Conservation (phyloP, 345 rosid species). For the Citrus medica region DNA sequence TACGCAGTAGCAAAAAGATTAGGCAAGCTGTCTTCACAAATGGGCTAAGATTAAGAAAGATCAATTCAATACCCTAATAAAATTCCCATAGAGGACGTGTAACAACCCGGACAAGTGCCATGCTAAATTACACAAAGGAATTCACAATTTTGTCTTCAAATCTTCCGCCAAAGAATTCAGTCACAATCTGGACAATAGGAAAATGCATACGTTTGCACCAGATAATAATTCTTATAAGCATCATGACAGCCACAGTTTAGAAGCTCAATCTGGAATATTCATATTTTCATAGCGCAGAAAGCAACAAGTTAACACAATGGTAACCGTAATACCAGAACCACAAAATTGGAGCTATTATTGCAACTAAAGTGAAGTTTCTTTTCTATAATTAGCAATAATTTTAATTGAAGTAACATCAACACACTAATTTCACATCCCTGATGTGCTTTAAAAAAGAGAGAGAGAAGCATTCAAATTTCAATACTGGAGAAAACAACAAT, state of each 20-base stretch:
- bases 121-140: neutral
- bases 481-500: neutral
- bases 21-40: neutral
- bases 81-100: neutral
- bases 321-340: neutral
- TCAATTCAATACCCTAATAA: neutral
- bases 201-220: neutral
- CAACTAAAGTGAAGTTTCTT: neutral
- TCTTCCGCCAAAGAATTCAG: no score
- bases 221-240: neutral
- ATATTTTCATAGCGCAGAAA: neutral
- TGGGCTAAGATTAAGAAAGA: neutral
- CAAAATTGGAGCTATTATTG: neutral
- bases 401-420: neutral
- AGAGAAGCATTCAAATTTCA: no score
- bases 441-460: neutral
- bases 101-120: neutral
- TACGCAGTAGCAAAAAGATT: neutral
- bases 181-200: no score
- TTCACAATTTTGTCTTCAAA: no score
- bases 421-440: neutral
- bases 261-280: neutral
- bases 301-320: neutral
- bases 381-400: neutral
- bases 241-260: neutral